phyloP scores from a whole-genome alignment of 2,329 filamentous ascomycete genomes.

The Botrytis fabae region DNA sequence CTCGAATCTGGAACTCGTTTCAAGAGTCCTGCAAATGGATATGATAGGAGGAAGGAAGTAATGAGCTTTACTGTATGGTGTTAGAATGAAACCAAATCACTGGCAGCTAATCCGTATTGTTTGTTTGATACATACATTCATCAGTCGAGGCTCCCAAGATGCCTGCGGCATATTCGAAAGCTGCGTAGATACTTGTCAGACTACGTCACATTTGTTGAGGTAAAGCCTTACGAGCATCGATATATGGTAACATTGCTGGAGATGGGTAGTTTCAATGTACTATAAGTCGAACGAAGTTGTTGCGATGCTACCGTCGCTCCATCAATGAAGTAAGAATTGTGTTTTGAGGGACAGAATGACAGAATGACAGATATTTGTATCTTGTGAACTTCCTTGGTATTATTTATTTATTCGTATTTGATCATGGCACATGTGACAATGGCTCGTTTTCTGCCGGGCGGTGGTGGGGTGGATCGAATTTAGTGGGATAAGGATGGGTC shows the following conservation, averaged over 20 bases:
- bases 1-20: conserved; percentile 87
- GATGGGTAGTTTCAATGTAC: neutral
- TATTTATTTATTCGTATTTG: conserved; percentile 1
- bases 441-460: conserved; percentile 12
- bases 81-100: conserved; percentile 24
- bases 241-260: conserved; percentile 60
- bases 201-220: conserved; percentile 14
- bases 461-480: neutral
- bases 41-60: conserved; percentile 85
- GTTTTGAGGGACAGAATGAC: neutral
- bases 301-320: conserved; percentile 30
- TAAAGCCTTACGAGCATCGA: conserved; percentile 54
- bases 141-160: conserved; percentile 63
- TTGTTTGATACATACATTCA: conserved; percentile 51
- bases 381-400: conserved; percentile 4
- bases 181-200: conserved; percentile 45
- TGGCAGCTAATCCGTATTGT: neutral
- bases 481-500: neutral
- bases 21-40: conserved; percentile 82
- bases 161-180: conserved; percentile 59
- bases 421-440: conserved; percentile 8
- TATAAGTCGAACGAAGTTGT: neutral
- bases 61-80: conserved; percentile 80
- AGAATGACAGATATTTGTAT: neutral
- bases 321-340: conserved; percentile 26